Percentiles rank a stretch among this genome's conserved stretches.
phyloP scores from a whole-genome alignment of 2,329 filamentous ascomycete genomes.

The Bisporella sp. region DNA sequence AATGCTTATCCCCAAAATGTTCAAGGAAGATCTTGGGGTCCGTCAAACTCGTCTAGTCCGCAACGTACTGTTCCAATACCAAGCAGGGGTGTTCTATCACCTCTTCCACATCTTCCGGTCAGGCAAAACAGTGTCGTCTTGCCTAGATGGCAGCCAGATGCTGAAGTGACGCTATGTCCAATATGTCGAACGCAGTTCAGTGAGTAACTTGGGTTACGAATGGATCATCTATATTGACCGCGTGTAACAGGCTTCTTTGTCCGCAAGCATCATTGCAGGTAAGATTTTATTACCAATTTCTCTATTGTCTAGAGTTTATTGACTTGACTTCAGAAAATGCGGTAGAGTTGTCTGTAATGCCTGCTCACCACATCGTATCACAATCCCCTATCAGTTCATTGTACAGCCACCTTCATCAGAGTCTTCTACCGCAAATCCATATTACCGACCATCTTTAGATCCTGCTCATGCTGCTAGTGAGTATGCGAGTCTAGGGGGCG shows the following conservation, averaged over 20 bases:
- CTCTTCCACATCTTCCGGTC: too few species aligned
- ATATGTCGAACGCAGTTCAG: slow-evolving; percentile 77
- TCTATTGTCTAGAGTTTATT: background rate
- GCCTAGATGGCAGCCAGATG: slow-evolving; percentile 84
- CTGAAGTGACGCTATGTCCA: slow-evolving; percentile 73
- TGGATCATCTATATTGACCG: slow-evolving; percentile 5
- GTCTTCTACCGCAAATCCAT: slow-evolving; percentile 29
- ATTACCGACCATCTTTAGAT: slow-evolving; percentile 11
- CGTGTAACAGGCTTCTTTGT: slow-evolving; percentile 53
- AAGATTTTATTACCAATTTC: slow-evolving; percentile 24
- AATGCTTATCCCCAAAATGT: too few species aligned
- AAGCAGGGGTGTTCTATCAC: too few species aligned
- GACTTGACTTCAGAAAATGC: slow-evolving; percentile 59
- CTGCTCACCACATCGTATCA: slow-evolving; percentile 92
- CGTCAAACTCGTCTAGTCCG: background rate
- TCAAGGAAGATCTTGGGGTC: background rate
- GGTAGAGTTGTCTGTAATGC: slow-evolving; percentile 83
- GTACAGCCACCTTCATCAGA: slow-evolving; percentile 58
- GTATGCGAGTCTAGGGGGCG: slow-evolving; percentile 44
- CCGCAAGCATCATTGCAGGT: slow-evolving; percentile 89
- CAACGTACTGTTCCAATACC: background rate
- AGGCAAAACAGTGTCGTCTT: slow-evolving; percentile 37
- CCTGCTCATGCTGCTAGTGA: slow-evolving; percentile 11
- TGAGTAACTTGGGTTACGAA: slow-evolving; percentile 7
- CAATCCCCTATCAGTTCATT: slow-evolving; percentile 88